Conservation (phyloP, 2,329 filamentous ascomycete genomes). For the Metarhizium humberi region DNA sequence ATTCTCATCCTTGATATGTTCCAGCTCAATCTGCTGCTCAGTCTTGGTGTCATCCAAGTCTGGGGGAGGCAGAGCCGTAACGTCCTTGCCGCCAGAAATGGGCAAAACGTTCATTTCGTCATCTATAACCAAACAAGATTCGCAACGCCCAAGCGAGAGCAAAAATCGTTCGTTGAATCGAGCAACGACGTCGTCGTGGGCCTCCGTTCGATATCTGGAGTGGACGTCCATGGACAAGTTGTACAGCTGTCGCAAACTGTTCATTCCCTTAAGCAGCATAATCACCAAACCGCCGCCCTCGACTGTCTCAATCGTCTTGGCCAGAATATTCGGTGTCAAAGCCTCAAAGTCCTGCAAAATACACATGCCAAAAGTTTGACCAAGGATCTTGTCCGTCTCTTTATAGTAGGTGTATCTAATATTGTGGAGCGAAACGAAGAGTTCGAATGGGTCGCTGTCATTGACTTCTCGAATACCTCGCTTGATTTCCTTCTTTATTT, state of each 20-base stretch:
- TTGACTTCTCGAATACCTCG: slow-evolving; percentile 88
- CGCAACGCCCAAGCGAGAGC: slow-evolving; percentile 87
- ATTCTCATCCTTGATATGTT: slow-evolving; percentile 78
- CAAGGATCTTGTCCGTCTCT: slow-evolving; percentile 96
- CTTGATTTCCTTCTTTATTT: slow-evolving; percentile 98
- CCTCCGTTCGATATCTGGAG: slow-evolving; percentile 90
- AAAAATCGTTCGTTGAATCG: slow-evolving; percentile 98
- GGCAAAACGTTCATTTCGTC: slow-evolving; percentile 96
- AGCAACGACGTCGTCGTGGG: slow-evolving; percentile 87
- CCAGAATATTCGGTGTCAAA: slow-evolving; percentile 91
- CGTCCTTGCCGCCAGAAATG: slow-evolving; percentile 89
- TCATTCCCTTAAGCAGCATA: slow-evolving; percentile 90
- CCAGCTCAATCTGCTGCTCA: slow-evolving; percentile 65
- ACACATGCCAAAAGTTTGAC: slow-evolving; percentile 97
- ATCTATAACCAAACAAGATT: slow-evolving; percentile 89
- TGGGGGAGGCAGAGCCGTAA: slow-evolving; percentile 70
- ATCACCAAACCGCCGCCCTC: slow-evolving; percentile 91
- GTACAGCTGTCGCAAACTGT: slow-evolving; percentile 92
- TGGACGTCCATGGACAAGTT: slow-evolving; percentile 97
- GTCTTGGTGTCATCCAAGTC: slow-evolving; percentile 66
- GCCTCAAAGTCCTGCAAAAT: slow-evolving; percentile 98
- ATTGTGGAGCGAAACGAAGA: slow-evolving; percentile 92
- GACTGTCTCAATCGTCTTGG: slow-evolving; percentile 92
- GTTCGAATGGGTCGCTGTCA: slow-evolving; percentile 88
- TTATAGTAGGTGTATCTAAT: slow-evolving; percentile 99